These are phyloP conservation scores for Saccharum officinarum DNA, from an alignment of 176 grass and related monocot genomes.

Conservation along the genomic window DNA sequence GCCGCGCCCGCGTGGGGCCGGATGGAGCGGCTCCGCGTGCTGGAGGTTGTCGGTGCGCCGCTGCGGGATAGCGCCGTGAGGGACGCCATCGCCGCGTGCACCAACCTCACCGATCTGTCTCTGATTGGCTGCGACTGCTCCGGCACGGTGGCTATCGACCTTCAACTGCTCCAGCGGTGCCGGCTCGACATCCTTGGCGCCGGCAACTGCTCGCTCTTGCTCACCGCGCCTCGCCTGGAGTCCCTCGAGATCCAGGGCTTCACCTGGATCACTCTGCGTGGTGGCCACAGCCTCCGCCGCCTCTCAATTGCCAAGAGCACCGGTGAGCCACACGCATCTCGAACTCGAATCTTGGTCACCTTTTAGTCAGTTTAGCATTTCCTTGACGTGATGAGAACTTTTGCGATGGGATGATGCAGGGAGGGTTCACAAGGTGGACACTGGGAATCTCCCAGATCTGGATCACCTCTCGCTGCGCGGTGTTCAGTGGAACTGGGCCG, in stretches of 20 bases:
- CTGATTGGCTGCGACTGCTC: constrained; percentile 83
- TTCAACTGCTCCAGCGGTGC: constrained; percentile 62
- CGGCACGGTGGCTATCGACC: constrained; percentile 49
- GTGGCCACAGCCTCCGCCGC: constrained; percentile 52
- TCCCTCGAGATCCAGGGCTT: constrained; percentile 86
- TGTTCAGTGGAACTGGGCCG: constrained; percentile 88
- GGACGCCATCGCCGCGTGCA: constrained; percentile 62
- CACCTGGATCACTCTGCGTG: constrained; percentile 65
- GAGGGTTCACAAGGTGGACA: constrained; percentile 73
- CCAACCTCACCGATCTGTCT: constrained; percentile 75
- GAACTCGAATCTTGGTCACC: neutral
- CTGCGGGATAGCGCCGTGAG: constrained; percentile 61
- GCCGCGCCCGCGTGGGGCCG: constrained; percentile 59
- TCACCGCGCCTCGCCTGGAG: constrained; percentile 57
- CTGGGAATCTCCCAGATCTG: constrained; percentile 70
- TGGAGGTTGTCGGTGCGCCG: constrained; percentile 86
- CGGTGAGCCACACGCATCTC: constrained; percentile 39
- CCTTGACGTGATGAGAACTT: neutral
- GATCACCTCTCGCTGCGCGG: constrained; percentile 72
- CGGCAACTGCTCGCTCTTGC: constrained; percentile 54
- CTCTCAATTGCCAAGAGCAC: constrained; percentile 83
- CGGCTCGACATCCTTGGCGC: constrained; percentile 78
- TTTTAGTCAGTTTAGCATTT: neutral
- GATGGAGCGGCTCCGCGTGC: constrained; percentile 51
- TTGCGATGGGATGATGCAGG: constrained; percentile 40